Evolutionary conservation across 2,329 filamentous ascomycete species (phyloP).

Genomic region (Rosellinia necatrix): DNA sequence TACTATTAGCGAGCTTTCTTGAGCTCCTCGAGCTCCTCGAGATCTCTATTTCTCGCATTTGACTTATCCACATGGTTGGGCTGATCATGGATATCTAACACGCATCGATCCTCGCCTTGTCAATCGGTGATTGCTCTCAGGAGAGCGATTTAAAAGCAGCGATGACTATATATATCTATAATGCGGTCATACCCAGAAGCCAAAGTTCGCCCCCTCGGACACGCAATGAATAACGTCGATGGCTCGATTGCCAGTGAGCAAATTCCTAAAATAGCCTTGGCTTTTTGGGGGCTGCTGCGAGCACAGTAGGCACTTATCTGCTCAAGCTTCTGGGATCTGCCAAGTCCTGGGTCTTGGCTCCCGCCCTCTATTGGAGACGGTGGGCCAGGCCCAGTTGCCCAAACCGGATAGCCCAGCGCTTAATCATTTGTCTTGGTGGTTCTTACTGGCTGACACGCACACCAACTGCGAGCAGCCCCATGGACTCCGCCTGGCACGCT

Average conservation of each 20-base stretch:
- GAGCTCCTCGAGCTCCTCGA: too few relatives aligned
- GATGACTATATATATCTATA: too few relatives aligned
- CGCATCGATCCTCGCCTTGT: too few relatives aligned
- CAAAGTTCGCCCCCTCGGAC: too few relatives aligned
- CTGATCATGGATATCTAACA: background rate
- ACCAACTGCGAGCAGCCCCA: background rate
- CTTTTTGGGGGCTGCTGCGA: too few relatives aligned
- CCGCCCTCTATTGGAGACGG: slow-evolving; percentile 21
- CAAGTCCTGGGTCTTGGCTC: slow-evolving; percentile 17
- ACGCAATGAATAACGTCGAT: too few relatives aligned
- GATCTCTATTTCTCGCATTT: slow-evolving; percentile 3
- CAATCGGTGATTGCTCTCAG: too few relatives aligned
- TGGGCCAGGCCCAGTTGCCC: slow-evolving; percentile 24
- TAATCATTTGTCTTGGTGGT: slow-evolving; percentile 12
- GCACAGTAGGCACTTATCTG: background rate
- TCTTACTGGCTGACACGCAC: slow-evolving; percentile 19
- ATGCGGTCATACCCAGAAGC: too few relatives aligned
- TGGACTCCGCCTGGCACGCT: slow-evolving; percentile 11
- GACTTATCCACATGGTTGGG: background rate
- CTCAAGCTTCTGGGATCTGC: background rate
- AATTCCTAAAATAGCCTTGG: slow-evolving; percentile 14
- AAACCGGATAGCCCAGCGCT: slow-evolving; percentile 29
- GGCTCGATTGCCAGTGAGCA: too few relatives aligned
- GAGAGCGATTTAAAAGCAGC: too few relatives aligned
- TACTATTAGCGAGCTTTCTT: too few relatives aligned